Percentiles rank a stretch among this genome's conserved stretches.
These are phyloP conservation scores for Paracorniculantispora psalliotae DNA, from an alignment of 2,329 filamentous ascomycete species.

Conservation along the genomic window DNA sequence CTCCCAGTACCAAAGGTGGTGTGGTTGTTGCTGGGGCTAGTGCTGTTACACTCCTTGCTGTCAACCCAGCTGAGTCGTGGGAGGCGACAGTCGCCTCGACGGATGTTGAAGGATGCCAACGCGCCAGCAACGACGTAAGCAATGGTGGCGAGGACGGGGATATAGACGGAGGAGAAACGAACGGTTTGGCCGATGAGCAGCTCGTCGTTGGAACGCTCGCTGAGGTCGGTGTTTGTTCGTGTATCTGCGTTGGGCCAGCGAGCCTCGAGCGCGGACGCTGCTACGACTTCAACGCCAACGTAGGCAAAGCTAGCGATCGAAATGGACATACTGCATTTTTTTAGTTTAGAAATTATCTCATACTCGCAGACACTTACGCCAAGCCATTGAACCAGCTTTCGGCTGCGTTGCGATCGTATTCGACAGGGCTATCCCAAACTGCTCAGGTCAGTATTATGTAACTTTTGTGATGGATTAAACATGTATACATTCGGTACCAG, in stretches of 20 bases:
- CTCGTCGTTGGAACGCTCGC: constrained; percentile 12
- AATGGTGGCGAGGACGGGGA: constrained; percentile 22
- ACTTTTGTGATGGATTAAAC: not conserved
- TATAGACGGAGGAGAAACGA: constrained; percentile 22
- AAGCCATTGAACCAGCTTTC: constrained; percentile 21
- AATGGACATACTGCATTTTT: constrained; percentile 21
- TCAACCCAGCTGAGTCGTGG: constrained; percentile 23
- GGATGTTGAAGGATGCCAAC: constrained; percentile 23
- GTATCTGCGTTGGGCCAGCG: constrained; percentile 19
- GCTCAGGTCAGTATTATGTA: not conserved
- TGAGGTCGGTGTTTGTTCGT: constrained; percentile 7
- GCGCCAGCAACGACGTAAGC: constrained; percentile 24
- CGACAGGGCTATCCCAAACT: constrained; percentile 13
- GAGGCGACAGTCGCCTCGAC: constrained; percentile 18
- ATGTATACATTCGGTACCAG: not conserved
- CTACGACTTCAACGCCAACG: constrained; percentile 29
- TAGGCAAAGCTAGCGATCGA: constrained; percentile 29
- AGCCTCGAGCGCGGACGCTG: constrained; percentile 28
- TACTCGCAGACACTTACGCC: constrained; percentile 17
- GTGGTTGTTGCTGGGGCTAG: not conserved
- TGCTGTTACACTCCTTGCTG: not conserved
- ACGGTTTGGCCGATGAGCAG: constrained; percentile 22
- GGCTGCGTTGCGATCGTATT: constrained; percentile 20
- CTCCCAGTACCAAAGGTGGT: not conserved
- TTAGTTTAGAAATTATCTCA: not conserved